Percentiles rank a stretch among this genome's conserved stretches.
Conservation (phyloP, 1,284 basidiomycete genomes). For the Butyriboletus pseudospeciosus region DNA sequence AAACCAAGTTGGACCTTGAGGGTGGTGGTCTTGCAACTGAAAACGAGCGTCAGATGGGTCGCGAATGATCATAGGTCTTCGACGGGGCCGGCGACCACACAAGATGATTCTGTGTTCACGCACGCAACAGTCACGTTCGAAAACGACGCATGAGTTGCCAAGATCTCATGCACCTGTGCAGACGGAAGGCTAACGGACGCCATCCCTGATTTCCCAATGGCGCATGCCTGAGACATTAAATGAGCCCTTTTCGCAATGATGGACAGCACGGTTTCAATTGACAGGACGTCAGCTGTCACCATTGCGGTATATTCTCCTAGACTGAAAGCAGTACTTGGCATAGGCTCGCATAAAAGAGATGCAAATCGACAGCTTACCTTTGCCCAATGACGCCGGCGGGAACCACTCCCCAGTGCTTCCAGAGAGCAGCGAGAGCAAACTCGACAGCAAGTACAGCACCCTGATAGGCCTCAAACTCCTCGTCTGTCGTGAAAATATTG, state of each 20-base stretch:
- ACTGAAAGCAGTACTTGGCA: conserved; percentile 31
- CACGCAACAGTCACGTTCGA: conserved; percentile 51
- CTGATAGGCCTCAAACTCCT: conserved; percentile 47
- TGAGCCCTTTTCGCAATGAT: conserved; percentile 57
- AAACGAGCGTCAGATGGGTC: conserved; percentile 34
- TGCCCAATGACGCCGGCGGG: conserved; percentile 61
- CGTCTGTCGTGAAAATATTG: conserved; percentile 14
- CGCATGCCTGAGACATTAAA: conserved; percentile 50
- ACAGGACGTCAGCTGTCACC: conserved; percentile 52
- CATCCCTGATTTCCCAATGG: conserved; percentile 51
- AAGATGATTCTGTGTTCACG: conserved; percentile 54
- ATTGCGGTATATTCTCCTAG: conserved; percentile 70
- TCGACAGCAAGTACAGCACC: conserved; percentile 57
- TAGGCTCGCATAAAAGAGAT: not conserved
- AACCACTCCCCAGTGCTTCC: conserved; percentile 61
- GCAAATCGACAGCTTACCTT: conserved; percentile 42
- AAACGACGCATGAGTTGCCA: conserved; percentile 36
- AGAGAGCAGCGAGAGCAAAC: conserved; percentile 55
- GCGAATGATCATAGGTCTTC: conserved; percentile 42
- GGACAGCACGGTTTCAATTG: conserved; percentile 50
- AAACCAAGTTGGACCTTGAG: conserved; percentile 59
- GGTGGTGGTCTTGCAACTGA: conserved; percentile 38
- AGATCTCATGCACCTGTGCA: conserved; percentile 32
- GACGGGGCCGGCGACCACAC: conserved; percentile 54
- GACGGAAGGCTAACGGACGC: conserved; percentile 46